Conservation (phyloP, 257 asterid species). For the Penstemon davidsonii region DNA sequence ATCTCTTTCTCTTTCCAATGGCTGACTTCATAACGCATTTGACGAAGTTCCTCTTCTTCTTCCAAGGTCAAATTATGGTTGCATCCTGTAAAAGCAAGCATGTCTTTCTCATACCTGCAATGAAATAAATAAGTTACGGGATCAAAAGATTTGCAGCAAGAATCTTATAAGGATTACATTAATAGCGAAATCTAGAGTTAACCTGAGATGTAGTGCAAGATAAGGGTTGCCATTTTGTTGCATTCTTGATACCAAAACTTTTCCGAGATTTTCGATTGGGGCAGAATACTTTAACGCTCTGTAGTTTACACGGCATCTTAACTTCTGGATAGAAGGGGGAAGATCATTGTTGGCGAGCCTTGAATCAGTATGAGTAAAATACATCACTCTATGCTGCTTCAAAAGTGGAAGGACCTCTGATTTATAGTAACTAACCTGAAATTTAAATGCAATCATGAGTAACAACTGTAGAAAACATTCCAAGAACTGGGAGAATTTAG, state of each 20-base stretch:
- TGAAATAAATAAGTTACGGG: constrained; percentile 19
- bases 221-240: constrained; percentile 63
- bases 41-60: constrained; percentile 81
- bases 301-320: constrained; percentile 93
- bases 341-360: constrained; percentile 89
- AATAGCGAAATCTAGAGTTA: neutral
- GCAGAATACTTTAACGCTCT: constrained; percentile 80
- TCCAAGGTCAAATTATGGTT: constrained; percentile 79
- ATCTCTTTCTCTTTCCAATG: constrained; percentile 99
- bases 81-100: constrained; percentile 98
- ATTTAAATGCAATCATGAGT: neutral
- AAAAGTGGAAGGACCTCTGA: constrained; percentile 77
- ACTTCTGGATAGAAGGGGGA: constrained; percentile 75
- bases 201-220: constrained; percentile 97
- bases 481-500: too few relatives aligned
- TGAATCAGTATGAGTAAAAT: constrained; percentile 91
- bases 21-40: constrained; percentile 80
- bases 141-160: neutral
- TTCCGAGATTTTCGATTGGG: constrained; percentile 71
- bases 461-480: neutral
- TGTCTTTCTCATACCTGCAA: constrained; percentile 94
- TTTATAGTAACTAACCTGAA: constrained; percentile 82
- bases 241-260: constrained; percentile 75
- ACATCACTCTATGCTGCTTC: constrained; percentile 90
- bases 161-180: too few relatives aligned